Base-by-base conservation (phyloP, 2,329 filamentous ascomycete species). In the Fusarium pseudonygamai region DNA sequence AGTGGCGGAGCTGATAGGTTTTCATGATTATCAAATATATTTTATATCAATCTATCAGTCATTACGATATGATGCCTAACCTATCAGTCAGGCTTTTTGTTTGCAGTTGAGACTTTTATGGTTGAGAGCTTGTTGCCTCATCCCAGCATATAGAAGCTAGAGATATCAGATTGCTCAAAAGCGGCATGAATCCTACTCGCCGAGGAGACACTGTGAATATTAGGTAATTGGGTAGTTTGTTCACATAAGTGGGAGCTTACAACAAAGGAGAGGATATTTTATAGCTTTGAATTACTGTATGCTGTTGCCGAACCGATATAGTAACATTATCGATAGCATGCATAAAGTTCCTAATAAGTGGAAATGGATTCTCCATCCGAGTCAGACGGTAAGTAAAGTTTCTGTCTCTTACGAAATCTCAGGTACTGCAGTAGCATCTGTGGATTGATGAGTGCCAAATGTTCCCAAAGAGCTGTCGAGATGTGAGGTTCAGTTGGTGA, bases 381-480 rank as follows among this genome's bases (percentile, higher is more conserved):
- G 7, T 28, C 5, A 28, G 26, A 28, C 26, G 26, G 26, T 28
- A 28, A 28, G 26, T 28, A 28, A 28, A 7, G 26, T 11, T 18
- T 13, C 0, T 20, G 0, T 20, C 9, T 15, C 22, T 7, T 36
- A 3, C 8, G n/a, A 11, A 15, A 26, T 15, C 11, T 20, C 2
- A 14, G 5, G 11, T 8, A 14, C 7, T 6, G 15, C 3, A 26
- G 3, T 32, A 16, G 22, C n/a, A 5, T 6, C 6, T 32, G 1
- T n/a, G 15, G 18, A 32, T 32, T 1, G 16, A 24, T 24, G 13
- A 24, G 12, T 34, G 8, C 16, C 8, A 24, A 5, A 24, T 50
- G 6, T 11, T 24, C 4, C 30, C 3, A 14, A 20, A 34, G 47
- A 14, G 22, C 22, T 50, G 22, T 24, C 11, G 2, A 5, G 16